These are phyloP conservation scores for Kalmusia sp. DNA, from an alignment of 2,329 filamentous ascomycete species.

Conservation along the genomic window DNA sequence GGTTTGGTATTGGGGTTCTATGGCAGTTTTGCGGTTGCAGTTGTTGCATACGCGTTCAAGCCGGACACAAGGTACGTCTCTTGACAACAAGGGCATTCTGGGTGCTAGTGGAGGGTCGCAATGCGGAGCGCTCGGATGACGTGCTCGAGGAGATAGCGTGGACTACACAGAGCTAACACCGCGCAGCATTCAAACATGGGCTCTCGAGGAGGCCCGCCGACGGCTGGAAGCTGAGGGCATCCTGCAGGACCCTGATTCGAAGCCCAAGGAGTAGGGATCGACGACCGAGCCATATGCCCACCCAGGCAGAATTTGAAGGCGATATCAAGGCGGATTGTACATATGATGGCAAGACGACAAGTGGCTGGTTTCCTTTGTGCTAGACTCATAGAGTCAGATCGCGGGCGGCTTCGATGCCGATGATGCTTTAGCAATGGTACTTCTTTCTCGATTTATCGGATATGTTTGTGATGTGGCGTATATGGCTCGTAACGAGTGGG, in stretches of 20 bases:
- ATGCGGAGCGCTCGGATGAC: background rate
- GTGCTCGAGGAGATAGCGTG: background rate
- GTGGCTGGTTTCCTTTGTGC: constrained; percentile 17
- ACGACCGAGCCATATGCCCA: background rate
- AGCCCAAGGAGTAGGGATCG: constrained; percentile 45
- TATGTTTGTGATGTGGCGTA: background rate
- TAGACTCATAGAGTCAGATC: constrained; percentile 18
- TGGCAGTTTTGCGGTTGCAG: constrained; percentile 75
- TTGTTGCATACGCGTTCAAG: constrained; percentile 91
- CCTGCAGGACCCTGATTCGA: constrained; percentile 76
- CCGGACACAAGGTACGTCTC: constrained; percentile 93
- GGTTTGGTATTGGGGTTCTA: constrained; percentile 88
- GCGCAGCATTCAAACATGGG: constrained; percentile 96
- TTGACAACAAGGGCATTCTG: background rate
- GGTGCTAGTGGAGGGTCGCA: background rate
- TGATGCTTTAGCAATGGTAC: constrained; percentile 16
- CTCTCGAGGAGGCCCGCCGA: constrained; percentile 93
- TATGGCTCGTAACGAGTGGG: background rate
- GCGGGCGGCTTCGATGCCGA: constrained; percentile 15
- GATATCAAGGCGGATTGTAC: constrained; percentile 13
- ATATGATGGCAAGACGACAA: constrained; percentile 18
- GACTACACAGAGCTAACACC: constrained; percentile 22
- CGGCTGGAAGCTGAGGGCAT: constrained; percentile 96
- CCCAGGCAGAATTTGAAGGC: background rate
- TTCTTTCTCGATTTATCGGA: background rate